Base-by-base conservation (phyloP, 108 stramenopile genomes). In the Nitzschia inconspicua region DNA sequence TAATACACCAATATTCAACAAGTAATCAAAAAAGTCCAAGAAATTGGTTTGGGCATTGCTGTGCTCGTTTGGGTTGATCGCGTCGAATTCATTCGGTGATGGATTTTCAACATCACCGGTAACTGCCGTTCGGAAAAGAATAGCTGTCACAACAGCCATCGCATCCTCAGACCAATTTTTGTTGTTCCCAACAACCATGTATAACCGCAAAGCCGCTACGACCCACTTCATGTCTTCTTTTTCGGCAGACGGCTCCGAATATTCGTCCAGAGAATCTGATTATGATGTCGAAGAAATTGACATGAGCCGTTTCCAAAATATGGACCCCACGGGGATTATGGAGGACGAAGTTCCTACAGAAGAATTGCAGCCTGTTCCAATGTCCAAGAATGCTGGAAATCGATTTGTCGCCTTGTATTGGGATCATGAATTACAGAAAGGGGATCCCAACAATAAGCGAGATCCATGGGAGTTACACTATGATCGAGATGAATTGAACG, bases 301-400 rank as follows among this genome's bases (percentile, higher is more conserved):
- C 7, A 35, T 36, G 37, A 25, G 31, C 24, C 20, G 30, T 18
- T 54, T 32, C 50, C 61, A 70, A 10, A 32, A 44, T 11, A 35
- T n/a, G 3, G 22, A 14, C n/a, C 51, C 47, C 23, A 24, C 23
- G 35, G 5, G 11, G 36, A 36, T 35, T 16, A 49, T 44, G 4
- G 42, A 65, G 22, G 76, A 68, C 49, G 63, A 46, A 6, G 63
- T 61, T 4, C 79, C 79, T 26, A 78, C 75, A 3, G 55, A 58
- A 7, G 90, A 92, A 58, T 51, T 82, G 40, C 58, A 68, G 30
- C 84, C 90, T 9, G 79, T 88, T 9, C 86, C 90, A 43, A 80
- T 78, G 78, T 83, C 81, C 27, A 79, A 88, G 42, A 88, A 91
- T 67, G 73, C 81, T 20, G 90, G 90, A 10, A 88, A 80, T 63